These are phyloP conservation scores for Paspalum vaginatum DNA, from an alignment of 176 grass and related monocot genomes.

Conservation along the genomic window DNA sequence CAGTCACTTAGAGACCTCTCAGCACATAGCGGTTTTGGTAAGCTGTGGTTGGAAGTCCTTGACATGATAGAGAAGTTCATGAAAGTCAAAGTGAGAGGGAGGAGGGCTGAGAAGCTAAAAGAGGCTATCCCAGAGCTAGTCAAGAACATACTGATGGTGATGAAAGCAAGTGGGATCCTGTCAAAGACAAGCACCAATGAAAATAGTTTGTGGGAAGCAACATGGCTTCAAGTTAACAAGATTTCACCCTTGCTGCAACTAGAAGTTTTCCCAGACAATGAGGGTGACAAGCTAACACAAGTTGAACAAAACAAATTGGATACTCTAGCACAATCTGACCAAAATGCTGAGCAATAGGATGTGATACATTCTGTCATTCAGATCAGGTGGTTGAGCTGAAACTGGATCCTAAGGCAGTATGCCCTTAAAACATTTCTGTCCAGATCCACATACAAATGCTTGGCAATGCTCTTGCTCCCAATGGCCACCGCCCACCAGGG, in stretches of 20 bases:
- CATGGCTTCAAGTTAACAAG: constrained; percentile 79
- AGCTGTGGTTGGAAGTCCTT: constrained; percentile 85
- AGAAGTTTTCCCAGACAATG: constrained; percentile 69
- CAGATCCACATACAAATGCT: constrained; percentile 37
- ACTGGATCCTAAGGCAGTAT: not conserved
- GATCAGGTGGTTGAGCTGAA: constrained; percentile 20
- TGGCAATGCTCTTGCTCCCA: not conserved
- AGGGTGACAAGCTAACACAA: constrained; percentile 30
- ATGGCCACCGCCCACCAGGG: constrained; percentile 17
- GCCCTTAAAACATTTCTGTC: not conserved
- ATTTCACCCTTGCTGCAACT: constrained; percentile 61
- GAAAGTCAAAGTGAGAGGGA: constrained; percentile 81
- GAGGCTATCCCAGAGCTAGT: constrained; percentile 90
- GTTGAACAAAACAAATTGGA: constrained; percentile 40
- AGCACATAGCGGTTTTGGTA: constrained; percentile 60
- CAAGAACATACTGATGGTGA: constrained; percentile 88
- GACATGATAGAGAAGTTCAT: constrained; percentile 84
- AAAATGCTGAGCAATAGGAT: constrained; percentile 36
- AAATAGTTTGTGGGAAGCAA: constrained; percentile 82
- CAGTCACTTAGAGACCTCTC: constrained; percentile 79
- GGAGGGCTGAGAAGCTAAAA: constrained; percentile 90
- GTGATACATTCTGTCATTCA: constrained; percentile 3
- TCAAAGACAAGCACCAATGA: constrained; percentile 43
- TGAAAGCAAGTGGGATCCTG: constrained; percentile 81
- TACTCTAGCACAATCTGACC: constrained; percentile 27